phyloP scores from a whole-genome alignment of 345 rosid species.

The Melaleuca alternifolia region DNA sequence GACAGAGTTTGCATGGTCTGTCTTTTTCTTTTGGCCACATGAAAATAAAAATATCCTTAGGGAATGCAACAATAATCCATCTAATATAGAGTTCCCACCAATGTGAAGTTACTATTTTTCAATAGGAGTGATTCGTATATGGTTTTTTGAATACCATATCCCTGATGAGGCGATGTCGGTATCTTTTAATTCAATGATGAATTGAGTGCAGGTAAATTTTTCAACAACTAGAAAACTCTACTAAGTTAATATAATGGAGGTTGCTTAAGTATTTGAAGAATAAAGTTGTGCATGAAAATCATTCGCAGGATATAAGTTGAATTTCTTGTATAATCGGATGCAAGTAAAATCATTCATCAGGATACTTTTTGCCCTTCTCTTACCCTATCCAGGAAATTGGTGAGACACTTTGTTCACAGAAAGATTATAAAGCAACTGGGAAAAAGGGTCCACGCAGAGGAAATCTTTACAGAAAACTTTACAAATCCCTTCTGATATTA shows the following conservation, averaged over 20 bases:
- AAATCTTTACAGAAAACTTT: background rate
- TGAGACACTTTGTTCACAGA: background rate
- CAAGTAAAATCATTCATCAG: background rate
- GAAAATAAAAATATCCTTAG: background rate
- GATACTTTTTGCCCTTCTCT: background rate
- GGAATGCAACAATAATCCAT: rapidly evolving
- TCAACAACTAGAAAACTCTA: background rate
- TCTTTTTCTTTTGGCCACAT: background rate
- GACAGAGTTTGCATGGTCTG: background rate
- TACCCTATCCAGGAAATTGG: background rate
- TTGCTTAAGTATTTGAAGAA: background rate
- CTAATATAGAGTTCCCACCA: background rate
- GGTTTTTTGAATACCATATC: background rate
- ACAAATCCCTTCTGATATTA: background rate
- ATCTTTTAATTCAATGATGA: background rate
- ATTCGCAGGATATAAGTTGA: background rate
- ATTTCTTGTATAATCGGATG: background rate
- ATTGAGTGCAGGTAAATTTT: background rate
- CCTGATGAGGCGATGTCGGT: rapidly evolving
- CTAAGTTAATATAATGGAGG: background rate
- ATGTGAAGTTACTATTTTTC: background rate
- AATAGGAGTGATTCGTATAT: background rate
- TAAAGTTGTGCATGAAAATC: background rate
- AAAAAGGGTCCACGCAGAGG: background rate
- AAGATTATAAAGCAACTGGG: background rate